phyloP scores from a whole-genome alignment of 2,329 filamentous ascomycete genomes.

The Xylaria sp. region DNA sequence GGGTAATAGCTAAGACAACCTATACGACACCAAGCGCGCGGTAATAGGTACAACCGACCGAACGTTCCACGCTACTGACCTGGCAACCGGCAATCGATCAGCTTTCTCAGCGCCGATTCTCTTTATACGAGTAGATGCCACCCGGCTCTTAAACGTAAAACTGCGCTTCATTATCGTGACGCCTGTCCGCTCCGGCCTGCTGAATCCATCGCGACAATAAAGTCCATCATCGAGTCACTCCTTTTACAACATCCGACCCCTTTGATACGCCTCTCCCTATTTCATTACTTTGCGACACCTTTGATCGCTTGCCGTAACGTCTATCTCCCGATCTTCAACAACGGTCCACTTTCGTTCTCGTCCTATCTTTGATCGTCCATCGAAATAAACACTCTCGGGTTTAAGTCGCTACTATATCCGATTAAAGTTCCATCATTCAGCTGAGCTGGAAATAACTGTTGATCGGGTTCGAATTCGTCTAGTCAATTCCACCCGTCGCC shows the following conservation, averaged over 20 bases:
- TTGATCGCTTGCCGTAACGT: conserved; percentile 1
- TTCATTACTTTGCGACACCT: conserved; percentile 5
- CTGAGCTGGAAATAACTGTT: conserved; percentile 6
- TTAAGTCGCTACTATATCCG: conserved; percentile 10
- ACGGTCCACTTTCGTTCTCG: not conserved
- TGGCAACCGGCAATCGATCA: conserved; percentile 2
- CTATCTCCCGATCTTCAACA: conserved; percentile 7
- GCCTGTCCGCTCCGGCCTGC: not conserved
- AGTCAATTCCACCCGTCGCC: conserved; percentile 14
- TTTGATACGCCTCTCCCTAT: conserved; percentile 1
- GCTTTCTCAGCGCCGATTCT: not conserved
- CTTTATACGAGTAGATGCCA: not conserved
- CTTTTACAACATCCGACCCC: conserved; percentile 13
- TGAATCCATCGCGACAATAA: not conserved
- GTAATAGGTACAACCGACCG: not conserved
- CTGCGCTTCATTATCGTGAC: not conserved
- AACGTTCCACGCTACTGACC: not conserved
- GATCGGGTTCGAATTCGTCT: conserved; percentile 12
- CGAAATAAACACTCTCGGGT: conserved; percentile 10
- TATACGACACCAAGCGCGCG: not conserved
- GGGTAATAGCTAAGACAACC: not conserved
- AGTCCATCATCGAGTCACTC: conserved; percentile 20
- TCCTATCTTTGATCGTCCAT: not conserved
- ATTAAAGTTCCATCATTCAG: not conserved
- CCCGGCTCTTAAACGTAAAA: not conserved